phyloP scores from a whole-genome alignment of 257 asterid genomes.

The Solanum clarkiae region DNA sequence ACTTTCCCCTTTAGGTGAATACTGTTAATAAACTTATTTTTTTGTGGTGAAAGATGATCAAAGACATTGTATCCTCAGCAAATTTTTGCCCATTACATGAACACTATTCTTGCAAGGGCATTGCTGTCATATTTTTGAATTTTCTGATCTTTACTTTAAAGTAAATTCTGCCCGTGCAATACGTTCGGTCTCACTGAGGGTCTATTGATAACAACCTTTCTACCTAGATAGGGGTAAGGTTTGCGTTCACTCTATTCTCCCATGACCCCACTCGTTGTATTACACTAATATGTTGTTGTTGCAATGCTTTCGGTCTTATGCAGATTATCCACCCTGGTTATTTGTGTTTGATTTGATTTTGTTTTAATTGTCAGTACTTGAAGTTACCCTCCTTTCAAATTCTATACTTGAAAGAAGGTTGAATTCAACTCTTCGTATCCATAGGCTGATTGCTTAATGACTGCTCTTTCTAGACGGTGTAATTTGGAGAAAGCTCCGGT shows the following conservation, averaged over 20 bases:
- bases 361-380: not conserved
- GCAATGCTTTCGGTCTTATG: not conserved
- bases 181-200: not conserved
- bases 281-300: not conserved
- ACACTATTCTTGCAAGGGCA: not conserved
- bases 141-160: not conserved
- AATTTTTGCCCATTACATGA: not conserved
- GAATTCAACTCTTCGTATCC: not conserved
- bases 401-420: not conserved
- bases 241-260: not conserved
- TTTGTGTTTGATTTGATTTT: not conserved
- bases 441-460: not conserved
- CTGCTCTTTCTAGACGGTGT: slow-evolving; percentile 48
- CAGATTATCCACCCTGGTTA: not conserved
- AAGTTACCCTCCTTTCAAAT: not conserved
- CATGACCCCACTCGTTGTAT: not conserved
- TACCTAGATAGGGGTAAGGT: not conserved
- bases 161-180: not conserved
- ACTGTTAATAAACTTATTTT: not conserved
- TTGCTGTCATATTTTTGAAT: not conserved
- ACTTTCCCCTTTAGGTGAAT: not conserved
- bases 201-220: not conserved
- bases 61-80: not conserved
- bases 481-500: slow-evolving; percentile 70
- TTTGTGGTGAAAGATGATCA: not conserved